Conservation (phyloP, 208 protist species). For the Trypanosoma vivax region DNA sequence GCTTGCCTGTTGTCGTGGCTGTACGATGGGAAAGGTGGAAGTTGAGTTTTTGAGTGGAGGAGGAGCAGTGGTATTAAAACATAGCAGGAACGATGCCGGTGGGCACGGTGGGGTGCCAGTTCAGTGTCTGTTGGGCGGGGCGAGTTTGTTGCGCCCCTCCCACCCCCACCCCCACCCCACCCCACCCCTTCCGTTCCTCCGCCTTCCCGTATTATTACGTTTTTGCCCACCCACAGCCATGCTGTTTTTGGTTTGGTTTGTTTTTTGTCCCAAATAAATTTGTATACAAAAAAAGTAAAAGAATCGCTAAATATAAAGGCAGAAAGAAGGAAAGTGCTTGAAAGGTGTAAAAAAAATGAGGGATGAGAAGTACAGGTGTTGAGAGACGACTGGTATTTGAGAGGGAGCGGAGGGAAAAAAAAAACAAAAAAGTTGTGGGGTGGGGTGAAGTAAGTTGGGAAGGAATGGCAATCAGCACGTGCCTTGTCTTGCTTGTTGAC, state of each 20-base stretch:
- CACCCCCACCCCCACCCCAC: no score
- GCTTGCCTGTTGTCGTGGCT: no score
- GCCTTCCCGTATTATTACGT: no score
- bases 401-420: neutral
- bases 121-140: no score
- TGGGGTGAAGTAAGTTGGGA: neutral
- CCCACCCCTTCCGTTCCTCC: no score
- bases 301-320: neutral
- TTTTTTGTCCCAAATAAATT: neutral
- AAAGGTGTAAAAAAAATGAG: constrained; percentile 8
- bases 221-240: no score
- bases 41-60: neutral
- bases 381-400: neutral
- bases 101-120: no score
- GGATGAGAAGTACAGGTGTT: neutral
- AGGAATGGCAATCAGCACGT: no score
- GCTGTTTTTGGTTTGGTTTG: constrained; percentile 2
- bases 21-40: neutral
- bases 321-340: neutral
- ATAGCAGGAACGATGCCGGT: neutral
- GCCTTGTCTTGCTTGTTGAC: no score
- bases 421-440: neutral
- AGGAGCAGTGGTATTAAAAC: neutral
- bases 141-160: no score
- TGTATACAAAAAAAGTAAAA: constrained; percentile 4